These are phyloP conservation scores for Aspergillus cavernicola DNA, from an alignment of 495 filamentous ascomycete species.

Conservation along the genomic window DNA sequence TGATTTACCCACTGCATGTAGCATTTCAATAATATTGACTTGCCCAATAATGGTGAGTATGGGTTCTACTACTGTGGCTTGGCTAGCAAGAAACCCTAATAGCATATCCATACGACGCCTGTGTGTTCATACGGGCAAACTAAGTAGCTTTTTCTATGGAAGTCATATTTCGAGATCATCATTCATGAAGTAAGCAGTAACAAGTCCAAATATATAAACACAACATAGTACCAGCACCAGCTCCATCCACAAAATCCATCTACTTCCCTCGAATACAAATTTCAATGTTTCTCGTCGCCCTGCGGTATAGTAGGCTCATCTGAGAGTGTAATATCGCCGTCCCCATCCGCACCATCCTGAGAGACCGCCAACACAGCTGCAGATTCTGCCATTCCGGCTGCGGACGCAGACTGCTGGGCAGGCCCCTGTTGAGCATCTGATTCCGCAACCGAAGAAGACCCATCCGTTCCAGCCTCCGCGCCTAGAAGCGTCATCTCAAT, in stretches of 20 bases:
- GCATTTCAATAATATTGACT: no score
- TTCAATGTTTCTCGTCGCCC: background rate
- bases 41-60: no score
- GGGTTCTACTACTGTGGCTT: no score
- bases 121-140: no score
- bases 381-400: background rate
- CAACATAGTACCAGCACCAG: background rate
- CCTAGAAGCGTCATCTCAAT: slow-evolving; percentile 38
- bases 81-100: no score
- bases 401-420: background rate
- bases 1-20: no score
- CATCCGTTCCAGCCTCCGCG: slow-evolving; percentile 12
- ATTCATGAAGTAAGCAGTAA: slow-evolving; percentile 22
- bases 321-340: slow-evolving; percentile 41
- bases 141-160: no score
- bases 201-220: background rate
- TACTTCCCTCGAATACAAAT: background rate
- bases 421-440: no score
- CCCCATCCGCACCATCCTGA: slow-evolving; percentile 25
- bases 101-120: no score
- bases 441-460: background rate
- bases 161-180: slow-evolving; percentile 21
- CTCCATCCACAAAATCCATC: background rate
- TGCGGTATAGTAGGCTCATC: slow-evolving; percentile 21
- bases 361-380: background rate